Conservation (phyloP, 441 rosid genomes). For the Bruguiera hainesii region DNA sequence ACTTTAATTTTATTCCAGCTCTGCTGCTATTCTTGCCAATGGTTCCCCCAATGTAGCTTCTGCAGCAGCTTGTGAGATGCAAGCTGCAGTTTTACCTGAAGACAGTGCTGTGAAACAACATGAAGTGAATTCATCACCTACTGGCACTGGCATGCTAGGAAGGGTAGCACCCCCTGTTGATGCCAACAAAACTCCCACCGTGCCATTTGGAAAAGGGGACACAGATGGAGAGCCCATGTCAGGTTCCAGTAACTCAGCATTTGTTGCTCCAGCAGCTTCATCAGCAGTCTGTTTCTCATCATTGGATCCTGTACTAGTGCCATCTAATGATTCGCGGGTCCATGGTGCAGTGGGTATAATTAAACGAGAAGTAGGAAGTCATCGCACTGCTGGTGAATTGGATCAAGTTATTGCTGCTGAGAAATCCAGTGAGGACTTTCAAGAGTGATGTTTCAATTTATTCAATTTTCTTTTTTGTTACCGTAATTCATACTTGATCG, state of each 20-base stretch:
- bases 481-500: constrained; percentile 16
- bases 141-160: constrained; percentile 30
- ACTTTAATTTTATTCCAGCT: constrained; percentile 41
- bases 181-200: constrained; percentile 30
- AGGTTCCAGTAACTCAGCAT: constrained; percentile 30
- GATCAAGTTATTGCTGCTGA: constrained; percentile 38
- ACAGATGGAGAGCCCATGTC: constrained; percentile 33
- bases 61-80: constrained; percentile 34
- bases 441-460: constrained; percentile 11
- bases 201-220: constrained; percentile 42
- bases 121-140: constrained; percentile 38
- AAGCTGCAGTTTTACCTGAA: constrained; percentile 29
- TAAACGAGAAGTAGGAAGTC: constrained; percentile 48
- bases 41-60: constrained; percentile 44
- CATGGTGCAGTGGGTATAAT: constrained; percentile 42
- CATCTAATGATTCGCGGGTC: constrained; percentile 40
- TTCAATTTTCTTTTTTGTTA: constrained; percentile 4
- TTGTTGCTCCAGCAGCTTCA: constrained; percentile 45
- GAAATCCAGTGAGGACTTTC: constrained; percentile 40
- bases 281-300: constrained; percentile 56
- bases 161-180: constrained; percentile 31
- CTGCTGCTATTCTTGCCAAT: constrained; percentile 37
- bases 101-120: constrained; percentile 33
- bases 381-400: constrained; percentile 36
- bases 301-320: constrained; percentile 58